phyloP scores from a whole-genome alignment of 2,329 filamentous ascomycete genomes.

The Aspergillus fumigatiaffinis region DNA sequence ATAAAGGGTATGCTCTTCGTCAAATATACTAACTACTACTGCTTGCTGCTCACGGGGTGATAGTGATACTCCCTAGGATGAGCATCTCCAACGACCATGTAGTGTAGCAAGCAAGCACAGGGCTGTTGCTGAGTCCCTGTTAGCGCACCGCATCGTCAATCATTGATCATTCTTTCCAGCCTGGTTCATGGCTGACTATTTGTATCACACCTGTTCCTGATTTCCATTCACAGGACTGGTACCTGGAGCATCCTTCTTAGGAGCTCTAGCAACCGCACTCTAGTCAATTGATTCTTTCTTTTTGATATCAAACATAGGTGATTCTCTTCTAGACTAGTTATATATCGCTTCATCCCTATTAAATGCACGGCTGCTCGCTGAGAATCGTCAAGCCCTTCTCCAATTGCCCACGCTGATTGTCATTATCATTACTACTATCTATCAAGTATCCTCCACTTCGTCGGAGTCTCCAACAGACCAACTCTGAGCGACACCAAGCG shows the following conservation, averaged over 20 bases:
- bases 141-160: not conserved
- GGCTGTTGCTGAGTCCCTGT: not conserved
- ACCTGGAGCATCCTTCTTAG: not conserved
- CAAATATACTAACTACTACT: not conserved
- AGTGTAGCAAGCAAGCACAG: not conserved
- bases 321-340: not conserved
- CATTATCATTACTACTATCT: not conserved
- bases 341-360: not conserved
- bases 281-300: not conserved
- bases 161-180: not conserved
- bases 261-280: not conserved
- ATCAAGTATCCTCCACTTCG: not conserved
- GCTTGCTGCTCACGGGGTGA: not conserved
- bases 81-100: not conserved
- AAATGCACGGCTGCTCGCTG: not conserved
- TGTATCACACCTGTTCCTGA: slow-evolving; percentile 12
- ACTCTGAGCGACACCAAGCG: not conserved
- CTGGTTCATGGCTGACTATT: slow-evolving; percentile 3
- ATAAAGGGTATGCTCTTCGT: not conserved
- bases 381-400: not conserved
- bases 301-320: not conserved
- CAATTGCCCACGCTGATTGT: not conserved
- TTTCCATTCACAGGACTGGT: not conserved
- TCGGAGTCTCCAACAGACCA: not conserved
- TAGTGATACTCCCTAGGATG: not conserved